phyloP scores from a whole-genome alignment of 805 yeast species.

The Suhomyces vadensis region DNA sequence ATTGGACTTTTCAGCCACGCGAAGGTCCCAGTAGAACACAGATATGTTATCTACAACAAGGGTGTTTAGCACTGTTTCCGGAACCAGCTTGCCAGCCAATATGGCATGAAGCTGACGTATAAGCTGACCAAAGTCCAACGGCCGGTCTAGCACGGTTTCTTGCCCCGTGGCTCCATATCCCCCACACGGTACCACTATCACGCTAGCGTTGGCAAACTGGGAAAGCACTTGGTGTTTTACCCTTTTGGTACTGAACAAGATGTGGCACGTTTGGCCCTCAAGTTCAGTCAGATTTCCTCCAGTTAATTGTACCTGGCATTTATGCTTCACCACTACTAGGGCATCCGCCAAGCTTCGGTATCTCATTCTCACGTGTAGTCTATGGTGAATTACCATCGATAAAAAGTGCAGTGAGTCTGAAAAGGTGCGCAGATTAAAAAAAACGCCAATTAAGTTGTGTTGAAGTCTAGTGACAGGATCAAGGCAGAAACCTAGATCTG shows the following conservation, averaged over 20 bases:
- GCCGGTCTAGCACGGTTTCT: neutral
- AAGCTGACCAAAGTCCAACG: neutral
- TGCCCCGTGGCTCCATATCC: neutral
- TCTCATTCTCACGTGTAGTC: neutral
- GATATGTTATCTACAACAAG: conserved; percentile 35
- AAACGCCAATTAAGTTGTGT: neutral
- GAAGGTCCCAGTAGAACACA: conserved; percentile 35
- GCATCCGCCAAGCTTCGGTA: neutral
- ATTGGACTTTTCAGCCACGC: conserved; percentile 9
- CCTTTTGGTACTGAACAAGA: conserved; percentile 4
- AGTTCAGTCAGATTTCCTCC: neutral
- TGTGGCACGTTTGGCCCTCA: conserved; percentile 5
- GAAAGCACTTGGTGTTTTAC: conserved; percentile 1
- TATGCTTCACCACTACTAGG: neutral
- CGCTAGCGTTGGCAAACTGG: conserved; percentile 1
- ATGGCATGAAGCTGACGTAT: neutral
- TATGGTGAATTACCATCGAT: conserved; percentile 3
- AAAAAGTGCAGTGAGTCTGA: too few relatives aligned
- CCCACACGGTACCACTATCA: conserved; percentile 6
- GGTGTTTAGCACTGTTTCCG: conserved; percentile 17
- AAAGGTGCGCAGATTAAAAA: neutral
- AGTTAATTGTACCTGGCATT: neutral
- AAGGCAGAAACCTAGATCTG: neutral
- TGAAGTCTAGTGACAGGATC: neutral
- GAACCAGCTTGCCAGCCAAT: neutral